Base-by-base conservation (phyloP, 2,329 filamentous ascomycete genomes). In the Cladophialophora immunda region DNA sequence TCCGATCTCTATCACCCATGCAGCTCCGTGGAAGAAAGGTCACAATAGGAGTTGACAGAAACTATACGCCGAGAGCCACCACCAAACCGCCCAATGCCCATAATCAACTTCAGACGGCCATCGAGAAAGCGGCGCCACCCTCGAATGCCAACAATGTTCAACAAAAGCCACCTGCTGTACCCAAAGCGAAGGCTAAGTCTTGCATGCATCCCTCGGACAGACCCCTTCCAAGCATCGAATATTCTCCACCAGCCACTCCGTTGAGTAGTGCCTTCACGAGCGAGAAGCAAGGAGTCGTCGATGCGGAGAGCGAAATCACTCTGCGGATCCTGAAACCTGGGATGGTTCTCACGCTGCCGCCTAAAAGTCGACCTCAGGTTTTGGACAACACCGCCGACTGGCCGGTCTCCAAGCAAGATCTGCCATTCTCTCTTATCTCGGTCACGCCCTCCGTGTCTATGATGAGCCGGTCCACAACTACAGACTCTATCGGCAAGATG, bases 151-250 rank as follows among this genome's bases (percentile, higher is more conserved):
- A 15, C 8, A 19, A 41, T 25, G 4, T 32, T 13, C n/a, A 11
- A 34, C 17, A 15, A 27, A 47, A 58, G 54, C 3, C 15, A 36
- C n/a, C 29, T 34, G 22, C 29, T 34, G 45, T 38, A 29, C 1
- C 45, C 19, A 34, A 65, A 45, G 47, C 13, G 17, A 65, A 53
- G 36, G 47, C 27, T 36, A 54, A 36, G 36, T 58, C 52, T 17
- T 45, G n/a, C 30, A 53, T 64, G 36, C 38, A 56, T 25, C 22
- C 47, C 15, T 52, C 36, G 8, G 60, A 67, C 30, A 29, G 22
- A 22, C 66, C 66, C 3, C 19, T 68, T 19, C 63, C 66, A 50
- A 68, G 66, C 47, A 63, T 68, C 32, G 66, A 68, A 38, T 11
- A 17, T 27, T 68, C 63, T 54, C 62, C 53, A 34, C 47, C 63